Evolutionary conservation across 306 rosid species (phyloP).

Genomic region (Begonia masoniana): DNA sequence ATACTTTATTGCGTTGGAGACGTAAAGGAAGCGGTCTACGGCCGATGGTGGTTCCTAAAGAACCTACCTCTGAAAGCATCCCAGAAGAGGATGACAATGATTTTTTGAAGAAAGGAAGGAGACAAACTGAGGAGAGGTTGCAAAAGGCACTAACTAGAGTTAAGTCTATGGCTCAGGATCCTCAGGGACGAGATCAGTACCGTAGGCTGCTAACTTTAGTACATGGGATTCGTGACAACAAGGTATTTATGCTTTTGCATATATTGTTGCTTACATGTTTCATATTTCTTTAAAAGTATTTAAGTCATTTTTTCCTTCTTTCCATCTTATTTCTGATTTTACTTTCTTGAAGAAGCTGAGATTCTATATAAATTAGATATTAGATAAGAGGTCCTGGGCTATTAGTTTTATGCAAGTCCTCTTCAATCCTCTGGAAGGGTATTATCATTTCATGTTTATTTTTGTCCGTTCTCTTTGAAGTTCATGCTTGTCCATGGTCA

Average conservation of each 20-base stretch:
- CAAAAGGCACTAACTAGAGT: slow-evolving; percentile 84
- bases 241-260: slow-evolving; percentile 28
- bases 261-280: neutral
- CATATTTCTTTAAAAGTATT: too few relatives aligned
- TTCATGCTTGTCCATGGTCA: too few relatives aligned
- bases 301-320: too few relatives aligned
- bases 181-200: slow-evolving; percentile 86
- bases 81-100: slow-evolving; percentile 65
- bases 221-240: slow-evolving; percentile 59
- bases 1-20: slow-evolving; percentile 83
- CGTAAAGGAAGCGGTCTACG: slow-evolving; percentile 80
- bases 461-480: too few relatives aligned
- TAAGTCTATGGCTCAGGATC: slow-evolving; percentile 91
- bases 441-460: too few relatives aligned
- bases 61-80: slow-evolving; percentile 15
- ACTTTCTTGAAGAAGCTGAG: too few relatives aligned
- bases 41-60: slow-evolving; percentile 36
- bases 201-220: slow-evolving; percentile 77
- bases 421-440: too few relatives aligned
- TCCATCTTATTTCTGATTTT: too few relatives aligned
- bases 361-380: too few relatives aligned
- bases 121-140: slow-evolving; percentile 75
- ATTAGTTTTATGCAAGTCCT: too few relatives aligned
- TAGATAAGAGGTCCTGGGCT: too few relatives aligned
- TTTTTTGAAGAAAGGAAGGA: slow-evolving; percentile 75